Percentiles rank a stretch among this genome's conserved stretches.
Conservation (phyloP, 2,329 filamentous ascomycete species). For the Diaporthe australafricana region DNA sequence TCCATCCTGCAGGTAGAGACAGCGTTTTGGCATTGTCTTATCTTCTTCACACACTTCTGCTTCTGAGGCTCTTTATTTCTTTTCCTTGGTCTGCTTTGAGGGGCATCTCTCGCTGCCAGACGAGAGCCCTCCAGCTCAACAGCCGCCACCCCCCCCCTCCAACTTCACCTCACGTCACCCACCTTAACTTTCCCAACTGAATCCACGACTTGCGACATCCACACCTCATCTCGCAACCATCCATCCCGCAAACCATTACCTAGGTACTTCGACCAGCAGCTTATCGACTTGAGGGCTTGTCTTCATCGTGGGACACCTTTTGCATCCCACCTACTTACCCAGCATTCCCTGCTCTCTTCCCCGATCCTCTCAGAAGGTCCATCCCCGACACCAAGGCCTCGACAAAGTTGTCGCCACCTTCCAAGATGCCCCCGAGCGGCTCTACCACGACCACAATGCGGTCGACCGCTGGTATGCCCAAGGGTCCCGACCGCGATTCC, state of each 20-base stretch:
- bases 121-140: not conserved
- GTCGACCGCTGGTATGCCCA: constrained; percentile 60
- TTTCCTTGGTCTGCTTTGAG: constrained; percentile 4
- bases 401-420: constrained; percentile 24
- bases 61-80: not conserved
- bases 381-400: constrained; percentile 20
- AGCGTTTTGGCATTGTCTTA: constrained; percentile 24
- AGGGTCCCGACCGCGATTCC: constrained; percentile 71
- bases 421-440: constrained; percentile 44
- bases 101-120: not conserved
- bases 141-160: not conserved
- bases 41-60: constrained; percentile 1
- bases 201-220: constrained; percentile 7
- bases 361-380: constrained; percentile 34
- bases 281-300: not conserved
- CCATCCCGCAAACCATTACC: not conserved
- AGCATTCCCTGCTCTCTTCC: constrained; percentile 13
- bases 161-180: constrained; percentile 19
- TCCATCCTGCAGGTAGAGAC: constrained; percentile 1
- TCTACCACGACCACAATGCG: constrained; percentile 41
- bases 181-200: constrained; percentile 7
- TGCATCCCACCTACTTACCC: constrained; percentile 6
- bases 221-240: not conserved
- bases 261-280: not conserved
- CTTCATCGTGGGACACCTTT: constrained; percentile 23